Conservation (phyloP, 768 basidiomycete species). For the Phaffia tasmanica region DNA sequence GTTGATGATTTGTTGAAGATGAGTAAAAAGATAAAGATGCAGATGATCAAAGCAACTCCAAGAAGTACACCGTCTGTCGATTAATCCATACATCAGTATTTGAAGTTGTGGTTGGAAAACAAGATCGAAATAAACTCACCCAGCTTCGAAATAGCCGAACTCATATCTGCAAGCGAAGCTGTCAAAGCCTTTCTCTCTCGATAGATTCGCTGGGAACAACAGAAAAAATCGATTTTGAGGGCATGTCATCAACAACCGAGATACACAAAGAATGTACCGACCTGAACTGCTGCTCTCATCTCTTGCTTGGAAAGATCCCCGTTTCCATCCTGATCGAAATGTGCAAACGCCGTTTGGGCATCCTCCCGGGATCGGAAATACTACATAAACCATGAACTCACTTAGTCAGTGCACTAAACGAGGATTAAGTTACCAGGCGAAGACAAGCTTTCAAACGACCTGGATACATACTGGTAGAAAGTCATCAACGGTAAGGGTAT, state of each 20-base stretch:
- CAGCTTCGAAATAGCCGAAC: slow-evolving; percentile 62
- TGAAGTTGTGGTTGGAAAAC: too few species aligned
- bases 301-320: slow-evolving; percentile 66
- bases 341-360: slow-evolving; percentile 53
- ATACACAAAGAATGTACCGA: neutral
- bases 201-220: slow-evolving; percentile 48
- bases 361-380: slow-evolving; percentile 63
- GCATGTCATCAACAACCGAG: neutral
- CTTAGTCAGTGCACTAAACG: neutral
- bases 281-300: slow-evolving; percentile 69
- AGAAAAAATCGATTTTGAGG: neutral
- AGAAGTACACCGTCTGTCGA: slow-evolving; percentile 55
- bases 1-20: slow-evolving; percentile 62
- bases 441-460: too few species aligned
- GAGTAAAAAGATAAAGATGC: slow-evolving; percentile 59
- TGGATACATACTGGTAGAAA: slow-evolving; percentile 46
- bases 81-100: too few species aligned
- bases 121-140: too few species aligned
- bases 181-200: slow-evolving; percentile 61
- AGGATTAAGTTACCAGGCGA: neutral
- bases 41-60: slow-evolving; percentile 47
- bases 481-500: slow-evolving; percentile 38
- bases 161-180: slow-evolving; percentile 56
- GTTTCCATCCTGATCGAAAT: slow-evolving; percentile 70
- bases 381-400: neutral